These are phyloP conservation scores for Sugiyamaella grinbergsii DNA, from an alignment of 1,139 yeast species.

Conservation along the genomic window DNA sequence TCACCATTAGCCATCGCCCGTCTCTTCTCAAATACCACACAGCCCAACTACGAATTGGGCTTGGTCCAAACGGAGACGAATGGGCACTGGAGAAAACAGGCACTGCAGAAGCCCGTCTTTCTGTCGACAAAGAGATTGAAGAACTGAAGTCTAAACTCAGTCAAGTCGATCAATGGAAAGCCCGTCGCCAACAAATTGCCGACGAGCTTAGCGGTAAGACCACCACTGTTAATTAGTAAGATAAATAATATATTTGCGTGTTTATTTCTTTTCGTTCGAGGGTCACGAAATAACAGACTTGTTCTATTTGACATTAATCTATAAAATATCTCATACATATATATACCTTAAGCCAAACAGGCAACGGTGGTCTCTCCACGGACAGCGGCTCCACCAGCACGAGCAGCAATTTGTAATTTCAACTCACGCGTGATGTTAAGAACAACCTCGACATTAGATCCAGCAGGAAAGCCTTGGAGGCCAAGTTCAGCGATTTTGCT, in stretches of 20 bases:
- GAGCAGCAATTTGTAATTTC: slow-evolving; percentile 76
- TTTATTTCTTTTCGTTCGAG: too few relatives aligned
- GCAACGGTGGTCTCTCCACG: slow-evolving; percentile 38
- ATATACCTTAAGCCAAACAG: slow-evolving; percentile 12
- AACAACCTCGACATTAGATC: slow-evolving; percentile 71
- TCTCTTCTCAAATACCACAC: slow-evolving; percentile 85
- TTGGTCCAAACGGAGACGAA: slow-evolving; percentile 53
- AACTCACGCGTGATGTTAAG: slow-evolving; percentile 86
- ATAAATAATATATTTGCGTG: too few relatives aligned
- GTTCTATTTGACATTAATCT: neutral
- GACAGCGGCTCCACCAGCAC: slow-evolving; percentile 62
- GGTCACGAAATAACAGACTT: too few relatives aligned
- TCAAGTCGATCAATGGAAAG: slow-evolving; percentile 39
- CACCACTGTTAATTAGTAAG: neutral
- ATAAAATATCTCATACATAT: slow-evolving; percentile 9
- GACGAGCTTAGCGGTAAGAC: slow-evolving; percentile 16
- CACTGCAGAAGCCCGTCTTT: slow-evolving; percentile 37
- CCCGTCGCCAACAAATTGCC: slow-evolving; percentile 41
- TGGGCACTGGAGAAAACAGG: slow-evolving; percentile 48
- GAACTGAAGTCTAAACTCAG: slow-evolving; percentile 37
- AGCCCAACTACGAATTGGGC: slow-evolving; percentile 60
- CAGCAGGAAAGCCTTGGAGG: slow-evolving; percentile 69
- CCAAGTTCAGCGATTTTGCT: slow-evolving; percentile 77
- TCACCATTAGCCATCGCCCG: slow-evolving; percentile 86
- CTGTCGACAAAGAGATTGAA: slow-evolving; percentile 43